These are phyloP conservation scores for Castanospermum australe DNA, from an alignment of 306 rosid genomes.

Conservation along the genomic window DNA sequence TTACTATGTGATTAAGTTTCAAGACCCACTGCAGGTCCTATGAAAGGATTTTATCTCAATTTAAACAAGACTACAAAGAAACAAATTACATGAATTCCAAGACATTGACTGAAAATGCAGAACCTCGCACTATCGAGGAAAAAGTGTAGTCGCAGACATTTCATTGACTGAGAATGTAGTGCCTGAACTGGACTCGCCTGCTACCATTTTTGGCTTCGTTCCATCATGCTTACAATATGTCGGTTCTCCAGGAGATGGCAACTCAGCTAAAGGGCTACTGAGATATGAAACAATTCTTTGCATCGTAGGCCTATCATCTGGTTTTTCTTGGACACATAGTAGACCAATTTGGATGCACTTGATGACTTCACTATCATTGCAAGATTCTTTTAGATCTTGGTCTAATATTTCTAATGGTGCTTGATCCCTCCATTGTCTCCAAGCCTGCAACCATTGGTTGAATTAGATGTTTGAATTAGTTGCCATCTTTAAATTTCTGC, in stretches of 20 bases:
- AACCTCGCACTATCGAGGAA: constrained; percentile 9
- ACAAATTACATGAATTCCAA: not conserved
- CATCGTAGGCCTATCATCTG: constrained; percentile 35
- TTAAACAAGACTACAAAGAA: not conserved
- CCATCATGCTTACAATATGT: not conserved
- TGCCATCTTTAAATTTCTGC: not conserved
- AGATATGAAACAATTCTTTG: constrained; percentile 29
- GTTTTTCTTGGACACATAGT: constrained; percentile 46
- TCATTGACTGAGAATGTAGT: not conserved
- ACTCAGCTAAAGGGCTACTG: constrained; percentile 12
- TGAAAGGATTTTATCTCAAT: no score
- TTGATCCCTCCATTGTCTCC: constrained; percentile 48
- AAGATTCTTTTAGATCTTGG: constrained; percentile 23
- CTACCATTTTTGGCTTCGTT: not conserved
- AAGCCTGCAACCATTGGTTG: constrained; percentile 35
- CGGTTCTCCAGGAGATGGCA: constrained; percentile 22
- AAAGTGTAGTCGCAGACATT: not conserved
- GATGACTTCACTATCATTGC: constrained; percentile 18
- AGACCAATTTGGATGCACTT: constrained; percentile 36
- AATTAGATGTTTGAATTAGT: not conserved
- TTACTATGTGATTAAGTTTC: no score
- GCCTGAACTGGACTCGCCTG: constrained; percentile 19
- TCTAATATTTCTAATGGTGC: constrained; percentile 32
- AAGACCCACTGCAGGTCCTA: no score
- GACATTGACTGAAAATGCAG: not conserved